These are phyloP conservation scores for Solanum hybrid DNA, from an alignment of 305 asterid genomes.

Conservation along the genomic window DNA sequence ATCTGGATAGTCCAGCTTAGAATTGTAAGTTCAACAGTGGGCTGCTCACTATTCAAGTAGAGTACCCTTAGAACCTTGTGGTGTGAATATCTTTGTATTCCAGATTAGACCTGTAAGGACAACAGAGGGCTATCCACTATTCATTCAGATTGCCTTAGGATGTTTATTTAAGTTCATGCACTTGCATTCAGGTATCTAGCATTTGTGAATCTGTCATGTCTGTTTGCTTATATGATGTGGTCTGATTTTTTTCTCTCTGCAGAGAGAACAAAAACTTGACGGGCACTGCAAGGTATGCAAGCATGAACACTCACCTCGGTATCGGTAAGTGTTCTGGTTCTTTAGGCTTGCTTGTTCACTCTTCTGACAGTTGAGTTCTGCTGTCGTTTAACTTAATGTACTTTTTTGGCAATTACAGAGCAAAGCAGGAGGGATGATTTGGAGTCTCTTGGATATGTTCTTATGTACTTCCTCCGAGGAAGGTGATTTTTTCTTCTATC, in stretches of 20 bases:
- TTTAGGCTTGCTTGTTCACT: neutral
- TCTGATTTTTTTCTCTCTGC: neutral
- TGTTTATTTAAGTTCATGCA: neutral
- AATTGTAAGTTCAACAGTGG: neutral
- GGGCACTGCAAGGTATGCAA: constrained; percentile 25
- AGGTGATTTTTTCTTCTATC: constrained; percentile 6
- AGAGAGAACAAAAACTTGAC: constrained; percentile 22
- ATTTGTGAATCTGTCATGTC: neutral
- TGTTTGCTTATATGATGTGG: neutral
- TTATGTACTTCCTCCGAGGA: constrained; percentile 22
- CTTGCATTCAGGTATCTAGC: neutral
- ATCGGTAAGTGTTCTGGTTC: constrained; percentile 10
- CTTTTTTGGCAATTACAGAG: constrained; percentile 3
- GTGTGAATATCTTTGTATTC: constrained; percentile 2
- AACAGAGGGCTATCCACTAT: neutral
- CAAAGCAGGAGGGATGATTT: constrained; percentile 29
- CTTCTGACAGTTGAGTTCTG: neutral
- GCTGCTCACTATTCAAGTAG: neutral
- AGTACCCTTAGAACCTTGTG: neutral
- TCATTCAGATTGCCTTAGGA: neutral
- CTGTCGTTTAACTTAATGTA: neutral
- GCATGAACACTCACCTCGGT: constrained; percentile 27
- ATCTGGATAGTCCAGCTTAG: neutral
- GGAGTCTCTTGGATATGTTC: constrained; percentile 24
- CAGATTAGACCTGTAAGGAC: neutral